Base-by-base conservation (phyloP, 2,329 filamentous ascomycete species). In the Botrytis hyacinthi region DNA sequence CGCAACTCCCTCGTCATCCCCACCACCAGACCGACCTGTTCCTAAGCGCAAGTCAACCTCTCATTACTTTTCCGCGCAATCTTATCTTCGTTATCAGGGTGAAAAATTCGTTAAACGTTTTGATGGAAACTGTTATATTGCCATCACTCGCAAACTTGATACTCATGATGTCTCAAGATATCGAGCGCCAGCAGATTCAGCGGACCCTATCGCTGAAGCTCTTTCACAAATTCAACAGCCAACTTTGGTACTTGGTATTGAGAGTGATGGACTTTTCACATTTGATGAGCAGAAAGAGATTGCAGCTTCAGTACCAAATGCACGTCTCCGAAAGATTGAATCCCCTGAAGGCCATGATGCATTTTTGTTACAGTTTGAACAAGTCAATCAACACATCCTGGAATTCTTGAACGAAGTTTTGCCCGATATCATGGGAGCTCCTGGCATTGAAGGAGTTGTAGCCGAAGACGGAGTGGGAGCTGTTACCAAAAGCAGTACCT, bases 91-190 rank as follows among this genome's bases (percentile, higher is more conserved):
- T 32, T 99, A 99, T 83, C 96, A 99, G 83, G 95, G 94, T 73
- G 89, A 92, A 79, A 99, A 99, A 83, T 99, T 99, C 79, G 96
- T 98, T 79, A 94, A 93, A 82, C 92, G 96, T 16, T 99, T 98
- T 82, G 96, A 99, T 83, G 93, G 94, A 79, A 99, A 99, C 82
- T 99, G 96, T 84, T 99, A 99, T 84, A 98, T 99, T 78, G 95
- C 96, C 77, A 98, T 99, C 83, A 98, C 96, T 7, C 92, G 96
- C 79, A 99, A 99, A 83, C 89, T 99, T 26, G 96, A 99, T 81
- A 98, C 96, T 0, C 96, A 99, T 82, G 96, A 99, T 81, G 90
- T 99, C 40, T 97, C 94, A 22, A 89, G 95, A 60, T 89, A 91
- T 80, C 91, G 95, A 8, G 85, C 84, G 29, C 79, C 82, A 32